Base-by-base conservation (phyloP, 805 yeast genomes). In the Vanderwaltozyma verrucispora region DNA sequence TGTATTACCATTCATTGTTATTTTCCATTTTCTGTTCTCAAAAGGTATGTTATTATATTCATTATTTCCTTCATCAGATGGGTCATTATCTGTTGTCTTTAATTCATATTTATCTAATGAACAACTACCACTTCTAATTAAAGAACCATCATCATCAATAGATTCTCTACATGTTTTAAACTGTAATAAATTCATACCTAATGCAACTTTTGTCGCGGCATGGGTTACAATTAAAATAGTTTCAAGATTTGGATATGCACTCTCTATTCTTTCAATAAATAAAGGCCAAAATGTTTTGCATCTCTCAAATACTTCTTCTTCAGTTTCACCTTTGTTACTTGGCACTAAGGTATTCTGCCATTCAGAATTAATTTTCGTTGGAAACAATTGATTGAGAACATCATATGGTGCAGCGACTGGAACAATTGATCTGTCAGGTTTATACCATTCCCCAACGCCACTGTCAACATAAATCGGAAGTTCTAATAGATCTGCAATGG, bases 361-460 rank as follows among this genome's bases (percentile, higher is more conserved):
- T 12, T 64, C 68, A 33, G 48, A 45, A 14, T 59, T 59, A 25
- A 74, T 49, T 5, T 72, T 61, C 4, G 56, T 56, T 0, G 71
- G 65, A 56, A 89, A 89, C 43, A 74, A 75, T 29, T 59, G 51
- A 28, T 64, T 56, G 47, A 86, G 64, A 2, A 60, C 49, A 13
- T 65, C 69, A 35, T 62, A 60, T 16, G 67, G 56, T 0, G 81
- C 86, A 1, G 96, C 88, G 19, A 59, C 63, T 3, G 96, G 94
- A 42, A 82, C 74, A 12, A 74, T 64, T 1, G 66, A 66, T 49
- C 95, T 66, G 31, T 73, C 74, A n/a, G 74, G 75, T 49, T 74
- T 74, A 53, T 82, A 89, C 94, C 95, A 87, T 61, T 92, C 96
- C 17, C 96, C 94, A 19, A 89, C 68, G 1, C 96, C 97, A 37